These are phyloP conservation scores for Amphicarpaea edgeworthii DNA, from an alignment of 306 rosid genomes.

Conservation along the genomic window DNA sequence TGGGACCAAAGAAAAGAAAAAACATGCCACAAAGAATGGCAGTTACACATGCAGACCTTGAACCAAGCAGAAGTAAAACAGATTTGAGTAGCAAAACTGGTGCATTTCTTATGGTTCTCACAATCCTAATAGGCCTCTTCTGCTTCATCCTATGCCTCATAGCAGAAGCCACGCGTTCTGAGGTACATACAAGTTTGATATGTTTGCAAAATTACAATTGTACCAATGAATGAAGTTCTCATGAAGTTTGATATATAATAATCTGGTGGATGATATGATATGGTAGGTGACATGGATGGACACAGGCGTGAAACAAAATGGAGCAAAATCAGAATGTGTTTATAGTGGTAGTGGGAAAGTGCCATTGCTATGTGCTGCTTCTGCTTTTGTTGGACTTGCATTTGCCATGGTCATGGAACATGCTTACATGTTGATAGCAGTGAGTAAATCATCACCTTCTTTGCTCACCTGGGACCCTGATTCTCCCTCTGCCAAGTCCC, in stretches of 20 bases:
- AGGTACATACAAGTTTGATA: conserved; percentile 63
- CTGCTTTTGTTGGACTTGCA: conserved; percentile 83
- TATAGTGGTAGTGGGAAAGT: conserved; percentile 82
- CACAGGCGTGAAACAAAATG: conserved; percentile 48
- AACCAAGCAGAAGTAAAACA: conserved; percentile 62
- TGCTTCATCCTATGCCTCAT: conserved; percentile 87
- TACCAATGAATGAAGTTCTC: neutral
- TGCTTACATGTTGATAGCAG: conserved; percentile 72
- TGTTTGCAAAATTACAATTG: conserved; percentile 4
- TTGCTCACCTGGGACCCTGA: conserved; percentile 64
- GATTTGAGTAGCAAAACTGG: conserved; percentile 80
- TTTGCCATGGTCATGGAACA: conserved; percentile 71
- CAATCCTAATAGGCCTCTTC: conserved; percentile 72
- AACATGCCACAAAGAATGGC: conserved; percentile 63
- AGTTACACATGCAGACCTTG: conserved; percentile 90
- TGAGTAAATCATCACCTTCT: conserved; percentile 72
- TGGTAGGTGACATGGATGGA: conserved; percentile 69
- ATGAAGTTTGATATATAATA: neutral
- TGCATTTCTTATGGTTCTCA: conserved; percentile 60
- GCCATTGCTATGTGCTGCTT: conserved; percentile 72
- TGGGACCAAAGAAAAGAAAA: neutral
- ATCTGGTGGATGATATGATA: too few relatives aligned
- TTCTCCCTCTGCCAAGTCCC: conserved; percentile 62
- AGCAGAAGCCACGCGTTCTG: conserved; percentile 93
- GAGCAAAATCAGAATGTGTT: conserved; percentile 61